Evolutionary conservation across 164 flowering plant genomes (phyloP).

Genomic region (Tinospora cordifolia): DNA sequence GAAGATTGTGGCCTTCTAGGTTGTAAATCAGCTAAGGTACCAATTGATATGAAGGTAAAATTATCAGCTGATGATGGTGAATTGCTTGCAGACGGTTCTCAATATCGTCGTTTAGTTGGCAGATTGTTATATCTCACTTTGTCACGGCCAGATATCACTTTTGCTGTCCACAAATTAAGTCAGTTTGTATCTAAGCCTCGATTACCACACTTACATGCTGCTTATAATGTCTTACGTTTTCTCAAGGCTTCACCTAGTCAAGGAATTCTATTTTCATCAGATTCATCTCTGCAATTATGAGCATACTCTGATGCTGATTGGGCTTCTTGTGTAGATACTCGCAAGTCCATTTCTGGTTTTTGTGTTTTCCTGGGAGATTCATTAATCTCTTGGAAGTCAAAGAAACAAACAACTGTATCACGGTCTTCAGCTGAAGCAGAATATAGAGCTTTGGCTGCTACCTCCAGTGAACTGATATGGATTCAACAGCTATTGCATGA

Average conservation of each 20-base stretch:
- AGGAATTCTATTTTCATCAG: neutral
- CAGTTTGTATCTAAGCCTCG: constrained; percentile 3
- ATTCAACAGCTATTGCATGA: neutral
- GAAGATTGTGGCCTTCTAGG: neutral
- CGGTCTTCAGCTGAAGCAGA: constrained; percentile 8
- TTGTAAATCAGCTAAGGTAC: neutral
- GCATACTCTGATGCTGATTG: neutral
- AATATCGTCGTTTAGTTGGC: neutral
- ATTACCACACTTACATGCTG: neutral
- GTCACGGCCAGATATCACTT: neutral
- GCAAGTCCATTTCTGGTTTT: constrained; percentile 5
- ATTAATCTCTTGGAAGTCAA: constrained; percentile 6
- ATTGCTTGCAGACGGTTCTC: neutral
- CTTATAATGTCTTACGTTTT: neutral
- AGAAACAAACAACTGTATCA: constrained; percentile 6
- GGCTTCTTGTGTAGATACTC: neutral
- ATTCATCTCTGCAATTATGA: neutral
- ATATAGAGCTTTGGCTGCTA: constrained; percentile 7
- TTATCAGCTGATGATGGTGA: neutral
- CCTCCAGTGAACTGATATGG: neutral
- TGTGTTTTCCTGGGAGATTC: constrained; percentile 6
- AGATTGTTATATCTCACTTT: neutral
- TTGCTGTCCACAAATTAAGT: neutral
- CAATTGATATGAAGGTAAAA: constrained; percentile 1
- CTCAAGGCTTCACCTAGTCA: neutral